Evolutionary conservation across 768 basidiomycete species (phyloP), one percentile per base, ranked within the genome.

Genomic region (Trametes gibbosa): DNA sequence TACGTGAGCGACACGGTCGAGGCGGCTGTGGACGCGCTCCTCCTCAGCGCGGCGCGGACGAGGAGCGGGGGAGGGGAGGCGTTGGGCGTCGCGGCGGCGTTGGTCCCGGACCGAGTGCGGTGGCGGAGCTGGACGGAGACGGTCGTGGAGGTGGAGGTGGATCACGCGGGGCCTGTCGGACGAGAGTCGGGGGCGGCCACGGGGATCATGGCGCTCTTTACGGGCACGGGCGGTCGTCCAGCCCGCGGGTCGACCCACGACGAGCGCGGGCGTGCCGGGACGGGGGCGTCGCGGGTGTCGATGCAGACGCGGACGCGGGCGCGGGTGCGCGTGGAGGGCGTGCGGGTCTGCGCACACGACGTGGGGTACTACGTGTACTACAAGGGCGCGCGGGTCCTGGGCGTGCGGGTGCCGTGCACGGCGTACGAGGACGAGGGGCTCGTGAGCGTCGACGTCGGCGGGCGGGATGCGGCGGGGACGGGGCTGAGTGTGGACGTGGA

Each of bases 381-480:
- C 54, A 67, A 64, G 53, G 68, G 43, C 62, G 56, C 25, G 45
- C 46, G 46, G 37, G 25, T 48, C 8, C 48, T 45, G 43, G 52
- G 58, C 19, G 39, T 39, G 29, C 51, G 53, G 37, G 50, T 63
- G 21, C 35, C 40, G 25, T 58, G 56, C 50, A 27, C 62, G 19
- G 59, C 64, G 19, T 72, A 69, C 48, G 62, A 67, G 45, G 70
- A 72, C 45, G 63, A 69, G 40, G 70, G 70, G 23, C 61, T 70
- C 7, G 23, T 69, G 27, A 68, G 61, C 40, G 52, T 71, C 29
- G 61, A 65, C 24, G 49, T 66, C 17, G 68, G 64, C 19, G 40
- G 5, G 27, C 19, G 27, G 19, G n/a, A 3, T 12, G 53, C 13
- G 29, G 21, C 17, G 21, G 57, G 53, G n/a, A 58, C 56, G 43